These are phyloP conservation scores for Flaveria sonorensis DNA, from an alignment of 129 eudicot genomes.

Conservation along the genomic window DNA sequence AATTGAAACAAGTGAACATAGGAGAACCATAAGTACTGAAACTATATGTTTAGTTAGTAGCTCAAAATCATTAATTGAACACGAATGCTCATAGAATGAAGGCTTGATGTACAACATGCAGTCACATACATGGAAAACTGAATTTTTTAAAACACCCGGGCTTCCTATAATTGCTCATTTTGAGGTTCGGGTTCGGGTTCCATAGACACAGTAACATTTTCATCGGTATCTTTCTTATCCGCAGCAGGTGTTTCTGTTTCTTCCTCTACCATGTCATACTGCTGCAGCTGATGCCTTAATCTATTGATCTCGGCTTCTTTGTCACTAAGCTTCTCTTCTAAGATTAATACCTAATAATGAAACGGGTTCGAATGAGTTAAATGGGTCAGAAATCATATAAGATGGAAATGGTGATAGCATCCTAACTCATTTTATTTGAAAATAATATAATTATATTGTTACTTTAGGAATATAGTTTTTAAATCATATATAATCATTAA, in stretches of 20 bases:
- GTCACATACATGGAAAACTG: background rate
- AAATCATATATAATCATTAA: background rate
- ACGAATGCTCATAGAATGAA: background rate
- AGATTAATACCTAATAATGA: slow-evolving; percentile 50
- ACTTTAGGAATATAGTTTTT: background rate
- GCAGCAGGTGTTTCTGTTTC: slow-evolving; percentile 24
- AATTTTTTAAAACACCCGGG: background rate
- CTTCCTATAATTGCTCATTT: background rate
- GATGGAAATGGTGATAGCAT: background rate
- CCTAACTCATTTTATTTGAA: background rate
- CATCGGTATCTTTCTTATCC: slow-evolving; percentile 25
- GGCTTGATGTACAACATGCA: background rate
- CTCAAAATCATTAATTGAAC: background rate
- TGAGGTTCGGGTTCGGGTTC: background rate
- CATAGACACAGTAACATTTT: slow-evolving; percentile 24
- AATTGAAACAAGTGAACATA: background rate
- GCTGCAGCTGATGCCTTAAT: slow-evolving; percentile 56
- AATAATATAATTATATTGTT: background rate
- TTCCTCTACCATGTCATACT: slow-evolving; percentile 44
- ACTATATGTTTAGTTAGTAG: no score
- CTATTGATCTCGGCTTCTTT: slow-evolving; percentile 64
- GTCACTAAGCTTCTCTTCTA: slow-evolving; percentile 85
- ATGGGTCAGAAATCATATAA: background rate
- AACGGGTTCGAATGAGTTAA: background rate
- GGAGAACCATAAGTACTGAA: background rate